Conservation (phyloP, 495 filamentous ascomycete species). For the Immersiella caudata region DNA sequence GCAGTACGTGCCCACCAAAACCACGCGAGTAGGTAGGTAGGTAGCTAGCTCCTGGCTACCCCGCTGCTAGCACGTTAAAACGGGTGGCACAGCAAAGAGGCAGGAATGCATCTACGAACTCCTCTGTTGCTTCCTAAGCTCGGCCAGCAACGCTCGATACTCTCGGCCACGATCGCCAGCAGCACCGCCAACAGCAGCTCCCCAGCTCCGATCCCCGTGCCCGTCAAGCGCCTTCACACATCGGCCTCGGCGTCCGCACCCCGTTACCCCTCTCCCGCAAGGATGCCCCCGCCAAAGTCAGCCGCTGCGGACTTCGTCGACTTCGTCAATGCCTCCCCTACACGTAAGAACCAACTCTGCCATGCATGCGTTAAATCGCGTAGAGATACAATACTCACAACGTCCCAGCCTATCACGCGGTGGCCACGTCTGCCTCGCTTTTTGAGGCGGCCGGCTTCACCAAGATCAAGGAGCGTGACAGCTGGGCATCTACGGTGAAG, state of each 20-base stretch:
- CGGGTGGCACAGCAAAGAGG: not conserved
- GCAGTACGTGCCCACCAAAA: not conserved
- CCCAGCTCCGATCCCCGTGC: not conserved
- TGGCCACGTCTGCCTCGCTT: slow-evolving; percentile 72
- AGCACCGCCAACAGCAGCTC: not conserved
- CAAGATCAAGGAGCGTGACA: slow-evolving; percentile 87
- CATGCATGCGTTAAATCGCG: not conserved
- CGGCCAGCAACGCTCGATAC: not conserved
- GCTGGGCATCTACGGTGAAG: slow-evolving; percentile 77
- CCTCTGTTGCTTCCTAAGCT: not conserved
- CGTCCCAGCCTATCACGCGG: slow-evolving; percentile 85
- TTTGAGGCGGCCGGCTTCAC: slow-evolving; percentile 82
- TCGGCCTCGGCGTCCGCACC: slow-evolving; percentile 19
- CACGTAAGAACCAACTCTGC: slow-evolving; percentile 63
- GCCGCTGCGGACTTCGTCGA: slow-evolving; percentile 86
- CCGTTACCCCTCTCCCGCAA: slow-evolving; percentile 23
- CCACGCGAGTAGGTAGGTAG: not conserved
- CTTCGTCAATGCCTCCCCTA: slow-evolving; percentile 93
- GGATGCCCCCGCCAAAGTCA: slow-evolving; percentile 63
- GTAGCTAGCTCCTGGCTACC: not conserved
- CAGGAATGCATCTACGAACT: not conserved
- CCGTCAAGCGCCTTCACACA: slow-evolving; percentile 4
- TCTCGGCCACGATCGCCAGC: not conserved
- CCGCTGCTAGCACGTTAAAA: not conserved
- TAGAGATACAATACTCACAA: not conserved